A percentile compares a stretch with the other conserved stretches of the same genome.
Evolutionary conservation across 306 rosid genomes (phyloP).

Genomic region (Castanopsis chinensis): DNA sequence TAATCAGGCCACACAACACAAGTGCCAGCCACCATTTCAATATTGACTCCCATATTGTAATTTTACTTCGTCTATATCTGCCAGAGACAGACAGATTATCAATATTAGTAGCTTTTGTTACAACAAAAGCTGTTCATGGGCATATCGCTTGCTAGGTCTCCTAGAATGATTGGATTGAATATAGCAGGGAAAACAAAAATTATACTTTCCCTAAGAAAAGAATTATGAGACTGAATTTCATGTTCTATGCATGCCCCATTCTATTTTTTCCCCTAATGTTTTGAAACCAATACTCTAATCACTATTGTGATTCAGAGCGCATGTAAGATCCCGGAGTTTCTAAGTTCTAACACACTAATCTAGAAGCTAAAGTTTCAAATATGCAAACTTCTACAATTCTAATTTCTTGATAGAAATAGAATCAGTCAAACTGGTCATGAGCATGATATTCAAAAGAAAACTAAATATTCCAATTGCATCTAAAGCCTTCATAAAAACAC

Average conservation of each 20-base stretch:
- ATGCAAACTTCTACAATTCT: not conserved
- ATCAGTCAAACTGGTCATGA: no score
- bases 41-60: no score
- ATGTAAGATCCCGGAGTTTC: not conserved
- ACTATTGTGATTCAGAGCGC: not conserved
- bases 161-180: not conserved
- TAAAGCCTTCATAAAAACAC: no score
- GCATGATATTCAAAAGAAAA: no score
- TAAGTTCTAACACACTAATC: not conserved
- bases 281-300: not conserved
- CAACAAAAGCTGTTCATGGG: no score
- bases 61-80: no score
- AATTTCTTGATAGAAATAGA: not conserved
- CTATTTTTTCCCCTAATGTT: not conserved
- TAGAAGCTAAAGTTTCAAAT: not conserved
- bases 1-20: no score
- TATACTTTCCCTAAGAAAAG: not conserved
- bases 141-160: not conserved
- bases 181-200: not conserved
- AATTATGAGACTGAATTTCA: not conserved
- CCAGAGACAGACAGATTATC: no score
- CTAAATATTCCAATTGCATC: no score
- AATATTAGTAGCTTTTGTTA: no score
- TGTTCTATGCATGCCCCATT: not conserved
- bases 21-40: no score